Evolutionary conservation across 805 yeast species (phyloP).

Genomic region (Metschnikowia lachancei): DNA sequence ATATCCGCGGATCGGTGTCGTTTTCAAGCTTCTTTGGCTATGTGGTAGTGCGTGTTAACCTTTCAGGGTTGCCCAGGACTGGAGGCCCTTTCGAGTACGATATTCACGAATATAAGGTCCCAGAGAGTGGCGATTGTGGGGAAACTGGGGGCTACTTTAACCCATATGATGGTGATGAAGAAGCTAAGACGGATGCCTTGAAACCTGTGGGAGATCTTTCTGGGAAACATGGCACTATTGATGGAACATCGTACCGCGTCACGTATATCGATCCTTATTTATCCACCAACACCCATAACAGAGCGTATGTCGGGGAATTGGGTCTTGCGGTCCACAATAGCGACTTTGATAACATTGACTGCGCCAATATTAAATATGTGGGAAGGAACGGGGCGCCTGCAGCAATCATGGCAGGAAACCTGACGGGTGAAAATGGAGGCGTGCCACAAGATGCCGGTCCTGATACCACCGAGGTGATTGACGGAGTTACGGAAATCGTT

Average conservation of each 20-base stretch:
- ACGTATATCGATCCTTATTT: background rate
- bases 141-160: too few relatives aligned
- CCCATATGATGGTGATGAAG: background rate
- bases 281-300: background rate
- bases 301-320: background rate
- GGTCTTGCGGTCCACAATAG: background rate
- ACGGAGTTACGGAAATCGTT: too few relatives aligned
- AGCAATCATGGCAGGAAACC: background rate
- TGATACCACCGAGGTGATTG: too few relatives aligned
- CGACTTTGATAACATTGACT: background rate
- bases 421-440: too few relatives aligned
- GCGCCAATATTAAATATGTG: background rate
- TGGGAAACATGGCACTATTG: background rate
- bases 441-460: too few relatives aligned
- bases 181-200: background rate
- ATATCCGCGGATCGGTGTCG: too few relatives aligned
- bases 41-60: too few relatives aligned
- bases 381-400: background rate
- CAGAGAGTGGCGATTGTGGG: too few relatives aligned
- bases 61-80: too few relatives aligned
- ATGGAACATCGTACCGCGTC: background rate
- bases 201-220: background rate
- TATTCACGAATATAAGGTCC: too few relatives aligned
- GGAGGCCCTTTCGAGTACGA: too few relatives aligned
- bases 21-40: too few relatives aligned